These are phyloP conservation scores for Acanthamoeba sp. DNA, from an alignment of 208 protist genomes.

Conservation along the genomic window DNA sequence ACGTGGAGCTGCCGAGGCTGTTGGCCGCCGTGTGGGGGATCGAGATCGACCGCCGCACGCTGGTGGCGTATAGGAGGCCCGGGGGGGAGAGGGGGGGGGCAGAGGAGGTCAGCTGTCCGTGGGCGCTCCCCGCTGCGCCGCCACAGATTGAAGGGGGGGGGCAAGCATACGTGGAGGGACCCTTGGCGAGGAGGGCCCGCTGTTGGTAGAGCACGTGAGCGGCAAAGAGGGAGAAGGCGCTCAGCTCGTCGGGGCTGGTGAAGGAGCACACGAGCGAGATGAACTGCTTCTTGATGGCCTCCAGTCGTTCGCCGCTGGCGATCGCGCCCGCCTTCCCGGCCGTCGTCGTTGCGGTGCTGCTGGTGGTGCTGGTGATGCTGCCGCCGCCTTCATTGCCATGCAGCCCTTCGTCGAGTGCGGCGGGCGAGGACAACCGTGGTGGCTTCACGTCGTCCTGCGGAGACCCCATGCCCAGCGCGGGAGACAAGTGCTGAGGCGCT, in stretches of 20 bases:
- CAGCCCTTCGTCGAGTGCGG: not conserved
- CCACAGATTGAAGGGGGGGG: too few relatives aligned
- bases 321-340: not conserved
- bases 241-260: not conserved
- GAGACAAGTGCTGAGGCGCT: not conserved
- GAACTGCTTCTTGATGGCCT: not conserved
- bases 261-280: slow-evolving; percentile 10
- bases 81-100: not conserved
- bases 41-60: not conserved
- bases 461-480: too few relatives aligned
- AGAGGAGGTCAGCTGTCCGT: too few relatives aligned
- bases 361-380: not conserved
- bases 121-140: too few relatives aligned
- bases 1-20: not conserved
- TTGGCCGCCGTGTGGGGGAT: not conserved
- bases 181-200: not conserved
- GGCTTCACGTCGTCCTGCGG: too few relatives aligned
- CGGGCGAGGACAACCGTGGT: too few relatives aligned
- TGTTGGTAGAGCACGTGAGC: not conserved
- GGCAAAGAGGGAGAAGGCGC: slow-evolving; percentile 11
- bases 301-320: not conserved
- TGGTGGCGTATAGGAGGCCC: not conserved
- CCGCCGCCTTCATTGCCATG: not conserved
- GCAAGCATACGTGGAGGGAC: not conserved
- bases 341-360: not conserved